Conservation (phyloP, 2,329 filamentous ascomycete genomes). For the Claviceps citrina region DNA sequence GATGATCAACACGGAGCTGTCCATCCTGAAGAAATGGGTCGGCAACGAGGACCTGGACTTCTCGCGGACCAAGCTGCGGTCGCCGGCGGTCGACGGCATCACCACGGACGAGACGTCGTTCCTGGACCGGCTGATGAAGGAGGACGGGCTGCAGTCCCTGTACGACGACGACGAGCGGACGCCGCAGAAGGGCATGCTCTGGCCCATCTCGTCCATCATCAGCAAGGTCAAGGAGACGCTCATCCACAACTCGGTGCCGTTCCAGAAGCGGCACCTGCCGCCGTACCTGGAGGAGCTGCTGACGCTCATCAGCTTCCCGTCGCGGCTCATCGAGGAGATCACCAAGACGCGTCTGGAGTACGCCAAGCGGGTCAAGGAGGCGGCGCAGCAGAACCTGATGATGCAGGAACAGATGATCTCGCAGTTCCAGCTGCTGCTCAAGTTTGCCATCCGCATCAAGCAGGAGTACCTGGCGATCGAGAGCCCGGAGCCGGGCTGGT, state of each 20-base stretch:
- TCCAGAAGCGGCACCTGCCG: constrained; percentile 77
- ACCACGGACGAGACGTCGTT: constrained; percentile 80
- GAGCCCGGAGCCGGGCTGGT: constrained; percentile 81
- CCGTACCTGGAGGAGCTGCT: constrained; percentile 94
- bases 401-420: constrained; percentile 97
- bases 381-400: constrained; percentile 77
- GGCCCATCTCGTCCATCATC: constrained; percentile 72
- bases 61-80: constrained; percentile 53
- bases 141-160: constrained; percentile 82
- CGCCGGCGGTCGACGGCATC: constrained; percentile 50
- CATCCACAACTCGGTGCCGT: constrained; percentile 70
- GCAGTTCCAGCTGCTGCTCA: constrained; percentile 86
- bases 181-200: constrained; percentile 58
- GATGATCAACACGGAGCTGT: constrained; percentile 87
- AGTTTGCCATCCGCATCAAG: constrained; percentile 85
- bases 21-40: constrained; percentile 87
- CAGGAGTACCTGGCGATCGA: constrained; percentile 73
- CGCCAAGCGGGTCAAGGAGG: constrained; percentile 89
- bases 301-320: constrained; percentile 93
- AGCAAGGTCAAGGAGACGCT: constrained; percentile 85
- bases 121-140: constrained; percentile 84
- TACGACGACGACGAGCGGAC: constrained; percentile 50
- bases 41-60: constrained; percentile 94
- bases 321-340: constrained; percentile 88
- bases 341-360: constrained; percentile 84